A percentile compares a stretch with the other conserved stretches of the same genome.
These are phyloP conservation scores for Neurospora sp. DNA, from an alignment of 495 filamentous ascomycete species.

Conservation along the genomic window DNA sequence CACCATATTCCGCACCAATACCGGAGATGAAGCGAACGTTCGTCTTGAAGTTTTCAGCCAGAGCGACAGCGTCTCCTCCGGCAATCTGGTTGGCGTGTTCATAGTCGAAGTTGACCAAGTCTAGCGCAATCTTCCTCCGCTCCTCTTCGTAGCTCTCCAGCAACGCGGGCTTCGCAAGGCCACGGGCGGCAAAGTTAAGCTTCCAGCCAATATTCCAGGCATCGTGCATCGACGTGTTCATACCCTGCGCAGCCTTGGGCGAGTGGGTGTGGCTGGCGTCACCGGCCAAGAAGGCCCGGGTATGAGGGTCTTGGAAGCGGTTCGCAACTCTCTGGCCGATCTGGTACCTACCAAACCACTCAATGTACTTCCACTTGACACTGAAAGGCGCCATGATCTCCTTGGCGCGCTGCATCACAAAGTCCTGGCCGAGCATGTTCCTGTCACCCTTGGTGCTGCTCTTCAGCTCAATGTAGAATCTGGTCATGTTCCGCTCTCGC, in stretches of 20 bases:
- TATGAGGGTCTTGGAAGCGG: conserved; percentile 43
- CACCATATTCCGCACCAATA: conserved; percentile 51
- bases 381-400: conserved; percentile 53
- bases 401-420: conserved; percentile 53
- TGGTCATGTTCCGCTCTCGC: conserved; percentile 55
- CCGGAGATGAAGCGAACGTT: conserved; percentile 61
- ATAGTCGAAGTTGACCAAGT: conserved; percentile 60
- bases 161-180: conserved; percentile 40
- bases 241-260: conserved; percentile 69
- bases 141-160: conserved; percentile 58
- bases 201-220: conserved; percentile 73
- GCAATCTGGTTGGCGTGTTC: conserved; percentile 49
- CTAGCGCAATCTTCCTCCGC: conserved; percentile 48
- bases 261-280: conserved; percentile 69
- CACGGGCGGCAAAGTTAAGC: conserved; percentile 50
- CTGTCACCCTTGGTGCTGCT: conserved; percentile 39
- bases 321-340: conserved; percentile 57
- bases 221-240: conserved; percentile 72
- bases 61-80: conserved; percentile 42
- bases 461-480: conserved; percentile 59
- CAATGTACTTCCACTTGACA: conserved; percentile 50
- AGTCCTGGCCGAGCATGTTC: conserved; percentile 43
- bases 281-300: conserved; percentile 58
- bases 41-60: conserved; percentile 52
- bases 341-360: conserved; percentile 53